Conservation (phyloP, 352 stramenopile genomes). For the Peronospora destructor region DNA sequence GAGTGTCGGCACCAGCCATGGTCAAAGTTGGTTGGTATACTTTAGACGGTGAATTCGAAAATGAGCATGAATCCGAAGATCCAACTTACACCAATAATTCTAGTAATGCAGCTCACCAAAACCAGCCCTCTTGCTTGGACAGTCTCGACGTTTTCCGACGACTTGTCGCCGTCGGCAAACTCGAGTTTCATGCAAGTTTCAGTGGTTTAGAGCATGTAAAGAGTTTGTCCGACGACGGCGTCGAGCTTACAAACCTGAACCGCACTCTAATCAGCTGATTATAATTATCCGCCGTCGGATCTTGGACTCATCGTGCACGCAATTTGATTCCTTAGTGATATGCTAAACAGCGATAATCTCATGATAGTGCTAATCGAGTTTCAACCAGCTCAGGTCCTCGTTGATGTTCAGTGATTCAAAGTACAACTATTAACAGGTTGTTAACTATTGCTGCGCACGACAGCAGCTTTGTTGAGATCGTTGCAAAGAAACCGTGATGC, state of each 20-base stretch:
- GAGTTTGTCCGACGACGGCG: conserved; percentile 13
- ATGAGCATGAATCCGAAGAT: conserved; percentile 5
- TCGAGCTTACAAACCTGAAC: not conserved
- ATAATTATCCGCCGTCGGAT: not conserved
- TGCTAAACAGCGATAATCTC: too few relatives aligned
- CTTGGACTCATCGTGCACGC: too few relatives aligned
- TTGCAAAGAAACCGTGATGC: too few relatives aligned
- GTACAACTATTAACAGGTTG: too few relatives aligned
- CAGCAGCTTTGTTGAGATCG: too few relatives aligned
- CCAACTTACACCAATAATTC: not conserved
- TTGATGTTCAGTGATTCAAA: too few relatives aligned
- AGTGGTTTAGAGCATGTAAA: conserved; percentile 10
- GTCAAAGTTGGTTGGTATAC: not conserved
- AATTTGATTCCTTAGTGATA: too few relatives aligned
- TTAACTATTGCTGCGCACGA: too few relatives aligned
- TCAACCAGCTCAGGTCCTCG: too few relatives aligned
- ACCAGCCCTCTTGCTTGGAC: not conserved
- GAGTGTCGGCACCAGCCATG: not conserved
- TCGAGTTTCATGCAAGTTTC: conserved; percentile 7
- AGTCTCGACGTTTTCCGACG: conserved; percentile 7
- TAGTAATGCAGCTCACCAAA: not conserved
- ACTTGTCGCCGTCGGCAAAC: conserved; percentile 22
- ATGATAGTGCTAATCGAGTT: too few relatives aligned
- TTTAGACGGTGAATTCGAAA: conserved; percentile 22
- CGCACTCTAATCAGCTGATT: not conserved